Conservation (phyloP, 208 protist genomes). For the Trypanosoma caninum region DNA sequence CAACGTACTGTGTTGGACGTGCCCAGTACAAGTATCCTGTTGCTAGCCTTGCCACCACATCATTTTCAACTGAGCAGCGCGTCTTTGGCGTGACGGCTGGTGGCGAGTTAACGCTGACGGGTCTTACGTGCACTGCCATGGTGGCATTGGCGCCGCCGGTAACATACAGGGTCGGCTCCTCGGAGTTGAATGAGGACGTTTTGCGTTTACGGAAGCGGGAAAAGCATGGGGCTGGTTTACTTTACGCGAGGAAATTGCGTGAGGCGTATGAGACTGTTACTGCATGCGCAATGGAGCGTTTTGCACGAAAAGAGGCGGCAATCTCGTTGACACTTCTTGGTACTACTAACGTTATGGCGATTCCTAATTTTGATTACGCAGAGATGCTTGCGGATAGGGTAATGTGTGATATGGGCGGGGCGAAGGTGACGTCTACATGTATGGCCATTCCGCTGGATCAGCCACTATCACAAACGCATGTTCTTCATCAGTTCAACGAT, state of each 20-base stretch:
- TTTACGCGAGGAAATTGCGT: slow-evolving; percentile 56
- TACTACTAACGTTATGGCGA: slow-evolving; percentile 56
- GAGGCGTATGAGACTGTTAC: slow-evolving; percentile 58
- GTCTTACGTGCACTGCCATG: slow-evolving; percentile 43
- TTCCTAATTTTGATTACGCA: slow-evolving; percentile 47
- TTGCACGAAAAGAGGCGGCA: slow-evolving; percentile 48
- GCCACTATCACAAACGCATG: slow-evolving; percentile 15
- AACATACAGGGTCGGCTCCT: neutral
- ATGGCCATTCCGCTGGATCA: too few species aligned
- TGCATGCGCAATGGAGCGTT: slow-evolving; percentile 58
- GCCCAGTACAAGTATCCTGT: slow-evolving; percentile 58
- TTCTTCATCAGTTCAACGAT: slow-evolving; percentile 31
- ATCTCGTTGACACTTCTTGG: slow-evolving; percentile 54
- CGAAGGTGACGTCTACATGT: too few species aligned
- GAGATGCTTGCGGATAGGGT: slow-evolving; percentile 17
- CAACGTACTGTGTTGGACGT: slow-evolving; percentile 76
- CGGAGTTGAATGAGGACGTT: neutral
- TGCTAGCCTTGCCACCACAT: slow-evolving; percentile 48
- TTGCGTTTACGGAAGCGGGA: slow-evolving; percentile 36
- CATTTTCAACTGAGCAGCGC: slow-evolving; percentile 65
- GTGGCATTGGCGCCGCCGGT: slow-evolving; percentile 39
- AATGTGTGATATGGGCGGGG: slow-evolving; percentile 10
- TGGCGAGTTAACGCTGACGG: slow-evolving; percentile 55
- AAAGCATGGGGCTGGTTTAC: slow-evolving; percentile 39
- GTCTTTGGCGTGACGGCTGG: slow-evolving; percentile 58